Evolutionary conservation across 768 basidiomycete species (phyloP), one percentile per base, ranked within the genome.

Genomic region (Cystofilobasidium bisporidii): DNA sequence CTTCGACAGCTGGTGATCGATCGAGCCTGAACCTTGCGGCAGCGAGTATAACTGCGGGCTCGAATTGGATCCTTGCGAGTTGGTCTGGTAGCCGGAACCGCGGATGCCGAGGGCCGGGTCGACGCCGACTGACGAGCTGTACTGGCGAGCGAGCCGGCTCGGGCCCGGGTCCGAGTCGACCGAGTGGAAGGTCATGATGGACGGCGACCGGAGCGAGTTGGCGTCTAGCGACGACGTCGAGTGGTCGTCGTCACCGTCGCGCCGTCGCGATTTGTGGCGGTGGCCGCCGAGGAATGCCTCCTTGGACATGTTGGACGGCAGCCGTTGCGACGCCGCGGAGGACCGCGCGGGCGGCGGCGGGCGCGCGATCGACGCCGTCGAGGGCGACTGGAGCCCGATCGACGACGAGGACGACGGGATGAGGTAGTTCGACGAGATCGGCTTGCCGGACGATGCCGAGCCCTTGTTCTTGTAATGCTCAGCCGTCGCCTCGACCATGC

Each of bases 401-500:
- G 50, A 53, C 2, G 28, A 26, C 33, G 26, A 47, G n/a, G 63
- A 61, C 15, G 60, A 61, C 41, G 60, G 41, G 30, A 41, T 41
- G 18, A 28, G 40, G 40, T 45, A 38, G 41, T 26, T 61, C 2
- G 60, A 33, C 26, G 62, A 24, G 69, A 65, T 20, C 40, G 61
- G 63, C 67, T 70, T 61, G 74, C 74, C 59, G 73, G 61, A 43
- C 73, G 72, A 15, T 57, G 60, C 47, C 67, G 70, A 15, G 59
- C 61, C 24, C 72, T 72, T 41, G 71, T 69, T 40, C 64, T 56
- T 64, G 48, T 36, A 33, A n/a, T 53, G 50, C 32, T 64, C 36
- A n/a, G 38, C 47, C 36, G 61, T 62, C 61, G 69, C 71, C 45
- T 83, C 83, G 72, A 88, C 80, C 77, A 90, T 81, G 71, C 86